Percentiles rank a stretch among this genome's conserved stretches.
phyloP scores from a whole-genome alignment of 169 alveolate genomes.

The Hammondia hammondi region DNA sequence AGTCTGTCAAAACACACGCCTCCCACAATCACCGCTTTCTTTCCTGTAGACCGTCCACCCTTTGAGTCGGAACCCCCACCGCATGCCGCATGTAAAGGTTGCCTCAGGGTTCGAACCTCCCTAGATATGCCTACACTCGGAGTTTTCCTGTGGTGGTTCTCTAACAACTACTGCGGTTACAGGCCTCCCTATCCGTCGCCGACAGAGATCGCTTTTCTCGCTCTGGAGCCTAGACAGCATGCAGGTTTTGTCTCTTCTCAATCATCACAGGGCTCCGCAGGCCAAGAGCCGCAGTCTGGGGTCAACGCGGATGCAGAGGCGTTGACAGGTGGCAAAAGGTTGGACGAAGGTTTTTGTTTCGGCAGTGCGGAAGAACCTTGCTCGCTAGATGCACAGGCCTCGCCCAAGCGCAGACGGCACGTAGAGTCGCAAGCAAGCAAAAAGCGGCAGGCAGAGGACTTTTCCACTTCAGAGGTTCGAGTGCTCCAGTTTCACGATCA shows the following conservation, averaged over 20 bases:
- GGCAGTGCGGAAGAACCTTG: background rate
- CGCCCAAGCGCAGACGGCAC: background rate
- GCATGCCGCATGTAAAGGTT: no score
- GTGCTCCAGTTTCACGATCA: no score
- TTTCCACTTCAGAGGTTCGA: no score
- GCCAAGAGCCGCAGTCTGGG: no score
- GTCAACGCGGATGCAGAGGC: no score
- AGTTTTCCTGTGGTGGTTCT: no score
- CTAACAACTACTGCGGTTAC: background rate
- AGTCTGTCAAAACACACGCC: background rate
- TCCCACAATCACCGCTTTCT: background rate
- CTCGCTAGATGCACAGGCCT: background rate
- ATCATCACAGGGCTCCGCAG: background rate
- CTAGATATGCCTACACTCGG: no score
- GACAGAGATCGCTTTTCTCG: background rate
- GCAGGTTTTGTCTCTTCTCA: background rate
- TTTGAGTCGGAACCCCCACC: background rate
- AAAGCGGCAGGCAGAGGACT: no score
- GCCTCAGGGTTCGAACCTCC: no score
- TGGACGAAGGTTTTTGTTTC: no score
- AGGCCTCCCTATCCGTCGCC: constrained; percentile 35
- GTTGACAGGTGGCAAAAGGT: no score
- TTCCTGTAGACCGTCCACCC: background rate
- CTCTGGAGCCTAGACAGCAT: background rate
- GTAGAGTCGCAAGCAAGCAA: no score